phyloP scores from a whole-genome alignment of 2,329 filamentous ascomycete genomes.

The Tolypocladium capitatum region DNA sequence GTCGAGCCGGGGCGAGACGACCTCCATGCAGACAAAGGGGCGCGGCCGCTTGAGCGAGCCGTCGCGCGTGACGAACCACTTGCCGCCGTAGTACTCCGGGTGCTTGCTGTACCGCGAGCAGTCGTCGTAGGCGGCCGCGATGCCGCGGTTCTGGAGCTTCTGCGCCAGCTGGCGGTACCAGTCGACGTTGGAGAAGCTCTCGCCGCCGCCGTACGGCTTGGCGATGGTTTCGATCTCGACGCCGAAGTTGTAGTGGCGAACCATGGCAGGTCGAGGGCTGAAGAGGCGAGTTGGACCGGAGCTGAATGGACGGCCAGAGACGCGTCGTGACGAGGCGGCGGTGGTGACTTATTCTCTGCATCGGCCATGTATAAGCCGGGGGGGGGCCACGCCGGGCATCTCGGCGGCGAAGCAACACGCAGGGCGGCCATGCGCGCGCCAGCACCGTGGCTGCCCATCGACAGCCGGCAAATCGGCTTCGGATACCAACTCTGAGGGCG shows the following conservation, averaged over 20 bases:
- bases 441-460: too few relatives aligned
- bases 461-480: neutral
- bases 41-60: constrained; percentile 24
- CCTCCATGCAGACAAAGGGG: constrained; percentile 26
- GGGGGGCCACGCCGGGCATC: too few relatives aligned
- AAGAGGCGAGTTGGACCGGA: neutral
- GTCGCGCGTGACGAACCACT: constrained; percentile 28
- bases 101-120: constrained; percentile 26
- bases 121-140: constrained; percentile 23
- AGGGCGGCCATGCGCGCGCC: neutral
- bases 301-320: too few relatives aligned
- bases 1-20: constrained; percentile 25
- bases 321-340: neutral
- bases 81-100: constrained; percentile 26
- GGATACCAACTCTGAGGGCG: neutral
- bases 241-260: constrained; percentile 25
- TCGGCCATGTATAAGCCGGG: neutral
- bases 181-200: constrained; percentile 24
- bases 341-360: neutral
- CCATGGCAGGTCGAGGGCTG: constrained; percentile 6
- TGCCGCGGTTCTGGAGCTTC: constrained; percentile 24
- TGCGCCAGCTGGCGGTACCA: constrained; percentile 26
- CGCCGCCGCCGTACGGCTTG: constrained; percentile 21
- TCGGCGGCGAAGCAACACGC: too few relatives aligned
- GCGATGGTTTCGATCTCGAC: constrained; percentile 25